A percentile compares a stretch with the other conserved stretches of the same genome.
Conservation (phyloP, 139 green algal species). For the Auxenochlorella pyrenoidosa region DNA sequence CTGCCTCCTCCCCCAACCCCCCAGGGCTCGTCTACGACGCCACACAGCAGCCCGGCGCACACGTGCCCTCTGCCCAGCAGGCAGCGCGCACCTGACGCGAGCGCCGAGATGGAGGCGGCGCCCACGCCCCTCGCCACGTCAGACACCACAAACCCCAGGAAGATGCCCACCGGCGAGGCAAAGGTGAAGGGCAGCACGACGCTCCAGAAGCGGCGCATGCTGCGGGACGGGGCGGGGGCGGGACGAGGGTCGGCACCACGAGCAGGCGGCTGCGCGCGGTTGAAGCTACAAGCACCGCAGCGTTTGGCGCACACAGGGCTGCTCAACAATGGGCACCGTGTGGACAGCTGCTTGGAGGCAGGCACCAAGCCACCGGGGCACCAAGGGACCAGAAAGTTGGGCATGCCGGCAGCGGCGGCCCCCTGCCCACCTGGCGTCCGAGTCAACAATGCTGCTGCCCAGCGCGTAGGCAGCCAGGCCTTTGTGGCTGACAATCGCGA, state of each 20-base stretch:
- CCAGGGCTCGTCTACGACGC: too few relatives aligned
- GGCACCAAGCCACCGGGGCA: too few relatives aligned
- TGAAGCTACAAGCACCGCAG: too few relatives aligned
- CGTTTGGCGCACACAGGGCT: too few relatives aligned
- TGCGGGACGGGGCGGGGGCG: neutral
- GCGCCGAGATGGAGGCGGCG: constrained; percentile 66
- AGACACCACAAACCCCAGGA: constrained; percentile 65
- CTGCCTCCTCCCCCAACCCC: too few relatives aligned
- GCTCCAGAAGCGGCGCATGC: constrained; percentile 69
- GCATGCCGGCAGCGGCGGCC: too few relatives aligned
- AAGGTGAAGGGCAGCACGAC: constrained; percentile 73
- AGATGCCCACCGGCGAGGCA: constrained; percentile 79
- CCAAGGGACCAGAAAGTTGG: too few relatives aligned
- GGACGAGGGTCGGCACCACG: neutral
- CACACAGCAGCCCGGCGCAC: too few relatives aligned
- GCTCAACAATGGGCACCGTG: too few relatives aligned
- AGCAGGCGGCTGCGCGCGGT: too few relatives aligned
- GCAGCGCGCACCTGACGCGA: constrained; percentile 61
- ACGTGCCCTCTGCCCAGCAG: too few relatives aligned
- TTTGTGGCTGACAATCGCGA: constrained; percentile 83
- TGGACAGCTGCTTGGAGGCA: neutral
- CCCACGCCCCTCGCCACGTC: constrained; percentile 52
- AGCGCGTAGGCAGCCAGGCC: constrained; percentile 86
- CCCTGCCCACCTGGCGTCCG: constrained; percentile 15
- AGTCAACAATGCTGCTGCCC: constrained; percentile 78